Evolutionary conservation across 2,329 filamentous ascomycete genomes (phyloP).

Genomic region (Epichloe brachyelytri): DNA sequence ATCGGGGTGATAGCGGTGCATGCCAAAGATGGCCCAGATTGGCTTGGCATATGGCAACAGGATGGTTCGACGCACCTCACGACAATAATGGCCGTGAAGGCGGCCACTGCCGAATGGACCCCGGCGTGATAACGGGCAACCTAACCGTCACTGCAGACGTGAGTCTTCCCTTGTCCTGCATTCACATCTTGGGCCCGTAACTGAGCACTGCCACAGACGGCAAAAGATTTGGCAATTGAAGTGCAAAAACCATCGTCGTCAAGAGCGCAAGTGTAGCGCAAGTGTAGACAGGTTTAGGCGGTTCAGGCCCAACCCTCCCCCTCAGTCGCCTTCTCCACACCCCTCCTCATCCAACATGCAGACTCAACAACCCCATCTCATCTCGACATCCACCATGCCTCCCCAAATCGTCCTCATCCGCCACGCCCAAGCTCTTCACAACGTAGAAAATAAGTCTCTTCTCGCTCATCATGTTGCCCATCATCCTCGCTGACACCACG

Average conservation of each 20-base stretch:
- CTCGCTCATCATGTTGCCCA: neutral
- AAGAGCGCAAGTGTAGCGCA: neutral
- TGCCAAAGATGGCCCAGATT: conserved; percentile 4
- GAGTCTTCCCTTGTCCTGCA: conserved; percentile 1
- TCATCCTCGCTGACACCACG: conserved; percentile 5
- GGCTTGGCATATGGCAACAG: conserved; percentile 7
- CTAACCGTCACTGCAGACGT: conserved; percentile 5
- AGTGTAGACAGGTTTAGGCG: no score
- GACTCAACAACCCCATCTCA: neutral
- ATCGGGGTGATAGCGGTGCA: conserved; percentile 5
- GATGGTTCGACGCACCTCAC: neutral
- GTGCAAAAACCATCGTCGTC: neutral
- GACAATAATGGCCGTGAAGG: neutral
- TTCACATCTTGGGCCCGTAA: neutral
- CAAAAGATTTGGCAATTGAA: conserved; percentile 14
- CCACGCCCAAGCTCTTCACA: conserved; percentile 65
- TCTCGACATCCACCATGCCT: conserved; percentile 25
- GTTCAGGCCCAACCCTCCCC: no score
- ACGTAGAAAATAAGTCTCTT: conserved; percentile 33
- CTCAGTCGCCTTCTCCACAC: neutral
- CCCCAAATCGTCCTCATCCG: conserved; percentile 67
- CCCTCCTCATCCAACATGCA: neutral
- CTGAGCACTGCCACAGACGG: neutral
- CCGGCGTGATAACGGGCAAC: neutral
- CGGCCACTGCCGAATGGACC: conserved; percentile 3